Evolutionary conservation across 768 basidiomycete genomes (phyloP).

Genomic region (Collybiopsis confluens): DNA sequence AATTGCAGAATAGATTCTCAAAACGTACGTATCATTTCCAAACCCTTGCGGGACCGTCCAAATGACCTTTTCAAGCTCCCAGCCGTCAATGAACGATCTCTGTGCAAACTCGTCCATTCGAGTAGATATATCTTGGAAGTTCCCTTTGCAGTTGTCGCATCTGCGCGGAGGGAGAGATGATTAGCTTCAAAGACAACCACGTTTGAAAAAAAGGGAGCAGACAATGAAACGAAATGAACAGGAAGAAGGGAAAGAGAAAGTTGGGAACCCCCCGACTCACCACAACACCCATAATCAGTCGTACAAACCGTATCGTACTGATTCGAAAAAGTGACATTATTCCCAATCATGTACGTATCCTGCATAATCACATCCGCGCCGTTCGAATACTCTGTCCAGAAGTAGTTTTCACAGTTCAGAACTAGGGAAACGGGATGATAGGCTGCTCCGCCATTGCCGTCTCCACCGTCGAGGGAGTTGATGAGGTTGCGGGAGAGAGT

Average conservation of each 20-base stretch:
- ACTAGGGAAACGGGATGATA: conserved; percentile 68
- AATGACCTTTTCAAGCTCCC: conserved; percentile 63
- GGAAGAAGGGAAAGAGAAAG: no score
- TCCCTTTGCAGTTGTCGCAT: conserved; percentile 61
- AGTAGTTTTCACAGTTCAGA: conserved; percentile 63
- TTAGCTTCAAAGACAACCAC: background rate
- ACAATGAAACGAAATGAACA: no score
- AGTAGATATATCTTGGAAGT: conserved; percentile 65
- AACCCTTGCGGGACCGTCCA: conserved; percentile 85
- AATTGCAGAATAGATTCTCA: no score
- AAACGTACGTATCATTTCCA: conserved; percentile 48
- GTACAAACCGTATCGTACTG: conserved; percentile 64
- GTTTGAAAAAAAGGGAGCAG: no score
- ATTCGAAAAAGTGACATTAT: conserved; percentile 61
- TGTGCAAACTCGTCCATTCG: conserved; percentile 64
- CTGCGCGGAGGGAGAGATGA: conserved; percentile 15
- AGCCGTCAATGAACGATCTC: conserved; percentile 57
- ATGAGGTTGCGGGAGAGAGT: conserved; percentile 49
- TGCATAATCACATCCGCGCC: conserved; percentile 73
- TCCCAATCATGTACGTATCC: conserved; percentile 56
- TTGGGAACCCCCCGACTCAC: no score
- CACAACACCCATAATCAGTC: conserved; percentile 65
- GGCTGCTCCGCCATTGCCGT: conserved; percentile 42
- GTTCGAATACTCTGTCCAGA: conserved; percentile 51
- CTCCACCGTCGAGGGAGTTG: conserved; percentile 50